Base-by-base conservation (phyloP, 1,284 basidiomycete genomes). In the Dichomitus squalens region DNA sequence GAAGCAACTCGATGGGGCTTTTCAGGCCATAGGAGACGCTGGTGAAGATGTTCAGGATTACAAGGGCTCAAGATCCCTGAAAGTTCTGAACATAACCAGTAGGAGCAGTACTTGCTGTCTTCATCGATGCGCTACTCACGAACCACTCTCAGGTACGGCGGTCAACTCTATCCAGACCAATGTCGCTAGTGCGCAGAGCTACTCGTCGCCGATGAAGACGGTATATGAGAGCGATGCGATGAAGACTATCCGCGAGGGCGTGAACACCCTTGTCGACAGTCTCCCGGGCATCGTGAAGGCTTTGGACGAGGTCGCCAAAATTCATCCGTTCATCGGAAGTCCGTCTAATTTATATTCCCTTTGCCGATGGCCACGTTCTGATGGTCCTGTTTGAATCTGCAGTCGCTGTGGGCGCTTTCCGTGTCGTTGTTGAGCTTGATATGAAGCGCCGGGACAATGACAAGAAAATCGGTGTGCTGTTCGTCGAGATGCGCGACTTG, bases 351-450 rank as follows among this genome's bases (percentile, higher is more conserved):
- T 7, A 5, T 6, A 3, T n/a, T 27, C 23, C 7, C 1, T 18
- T 2, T 29, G 8, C 21, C 34, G 8, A 35, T 9, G 34, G 11
- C 21, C 16, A 3, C 18, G 4, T 35, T 14, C 3, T 25, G 12
- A 34, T 8, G n/a, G n/a, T 16, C 7, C 20, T 25, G 34, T 23
- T 20, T 16, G 16, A 2, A 4, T 14, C n/a, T 6, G 0, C 35
- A 81, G 80, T 75, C 23, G 76, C 73, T 25, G 76, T 81, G 0
- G 53, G 72, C 21, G 77, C 79, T 0, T 81, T 82, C 67, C 74
- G 76, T 53, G 66, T 73, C 4, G 76, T 78, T 0, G 70, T 76
- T 40, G 73, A 66, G 16, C 70, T 81, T 18, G 74, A 79, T 35
- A 51, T 76, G 31, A 75, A 70, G 14, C 70, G 77, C 18, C 66